Conservation (phyloP, 2,329 filamentous ascomycete species). For the Penicillium sp. region DNA sequence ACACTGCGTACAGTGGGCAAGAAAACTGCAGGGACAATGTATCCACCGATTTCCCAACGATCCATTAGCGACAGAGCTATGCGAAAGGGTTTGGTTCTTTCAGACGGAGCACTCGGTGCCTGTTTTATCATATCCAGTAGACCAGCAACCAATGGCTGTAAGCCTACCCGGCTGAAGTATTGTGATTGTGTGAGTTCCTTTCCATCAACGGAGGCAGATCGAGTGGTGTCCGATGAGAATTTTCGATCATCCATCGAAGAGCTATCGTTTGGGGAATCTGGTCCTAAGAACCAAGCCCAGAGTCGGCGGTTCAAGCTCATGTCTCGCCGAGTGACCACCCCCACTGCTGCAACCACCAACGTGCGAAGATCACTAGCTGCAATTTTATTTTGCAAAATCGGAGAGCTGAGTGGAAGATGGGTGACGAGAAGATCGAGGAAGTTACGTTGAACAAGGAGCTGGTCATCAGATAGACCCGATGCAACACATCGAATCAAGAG, state of each 20-base stretch:
- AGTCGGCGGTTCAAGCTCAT: slow-evolving; percentile 94
- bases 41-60: slow-evolving; percentile 91
- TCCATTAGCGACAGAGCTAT: slow-evolving; percentile 97
- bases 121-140: slow-evolving; percentile 72
- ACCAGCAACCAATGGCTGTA: slow-evolving; percentile 70
- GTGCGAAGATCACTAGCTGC: slow-evolving; percentile 74
- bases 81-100: slow-evolving; percentile 80
- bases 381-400: slow-evolving; percentile 72
- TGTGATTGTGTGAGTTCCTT: slow-evolving; percentile 61
- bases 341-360: slow-evolving; percentile 76
- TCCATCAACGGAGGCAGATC: slow-evolving; percentile 29
- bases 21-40: slow-evolving; percentile 85
- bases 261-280: slow-evolving; percentile 53
- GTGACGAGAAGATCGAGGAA: slow-evolving; percentile 91
- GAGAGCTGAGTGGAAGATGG: slow-evolving; percentile 80
- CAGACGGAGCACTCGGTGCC: slow-evolving; percentile 54
- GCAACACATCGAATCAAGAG: slow-evolving; percentile 88
- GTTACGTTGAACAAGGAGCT: slow-evolving; percentile 87
- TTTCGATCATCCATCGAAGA: slow-evolving; percentile 30
- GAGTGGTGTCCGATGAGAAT: slow-evolving; percentile 28
- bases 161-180: slow-evolving; percentile 80
- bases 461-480: slow-evolving; percentile 80
- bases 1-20: slow-evolving; percentile 80
- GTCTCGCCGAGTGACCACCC: slow-evolving; percentile 83
- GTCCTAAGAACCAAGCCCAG: slow-evolving; percentile 95